Evolutionary conservation across 2,329 filamentous ascomycete species (phyloP).

Genomic region (Exserohilum rostratum): DNA sequence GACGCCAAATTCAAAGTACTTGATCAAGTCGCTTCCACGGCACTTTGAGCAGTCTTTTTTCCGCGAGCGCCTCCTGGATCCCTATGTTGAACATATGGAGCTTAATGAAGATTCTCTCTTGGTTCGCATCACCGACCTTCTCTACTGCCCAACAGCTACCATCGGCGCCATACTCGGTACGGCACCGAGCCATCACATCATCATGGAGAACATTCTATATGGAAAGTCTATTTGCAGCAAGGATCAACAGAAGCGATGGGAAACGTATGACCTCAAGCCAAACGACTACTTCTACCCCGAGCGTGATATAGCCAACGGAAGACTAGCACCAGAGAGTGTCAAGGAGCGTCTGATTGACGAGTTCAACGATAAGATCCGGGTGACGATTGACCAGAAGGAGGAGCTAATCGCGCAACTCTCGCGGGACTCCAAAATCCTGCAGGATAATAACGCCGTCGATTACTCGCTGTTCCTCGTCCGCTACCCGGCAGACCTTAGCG

Average conservation of each 20-base stretch:
- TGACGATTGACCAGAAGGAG: constrained; percentile 62
- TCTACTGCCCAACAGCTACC: constrained; percentile 61
- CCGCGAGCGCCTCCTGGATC: constrained; percentile 66
- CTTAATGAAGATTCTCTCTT: constrained; percentile 65
- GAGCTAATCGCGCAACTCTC: constrained; percentile 62
- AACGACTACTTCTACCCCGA: constrained; percentile 78
- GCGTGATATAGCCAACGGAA: constrained; percentile 70
- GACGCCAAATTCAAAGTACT: constrained; percentile 68
- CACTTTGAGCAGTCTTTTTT: constrained; percentile 75
- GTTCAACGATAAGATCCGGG: constrained; percentile 69
- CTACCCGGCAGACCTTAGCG: constrained; percentile 51
- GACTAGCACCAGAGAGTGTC: constrained; percentile 67
- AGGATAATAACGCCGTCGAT: constrained; percentile 70
- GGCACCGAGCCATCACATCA: constrained; percentile 73
- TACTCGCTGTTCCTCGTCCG: constrained; percentile 77
- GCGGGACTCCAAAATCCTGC: constrained; percentile 68
- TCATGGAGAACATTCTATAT: constrained; percentile 78
- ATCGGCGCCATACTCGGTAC: constrained; percentile 66
- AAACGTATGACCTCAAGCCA: constrained; percentile 77
- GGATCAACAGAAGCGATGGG: constrained; percentile 60
- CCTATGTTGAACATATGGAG: constrained; percentile 70
- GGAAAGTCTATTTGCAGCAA: constrained; percentile 58
- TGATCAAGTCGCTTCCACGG: constrained; percentile 74
- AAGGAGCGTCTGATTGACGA: constrained; percentile 70
- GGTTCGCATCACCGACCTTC: constrained; percentile 73